phyloP scores from a whole-genome alignment of 164 flowering plant species.

The Akebia trifoliata region DNA sequence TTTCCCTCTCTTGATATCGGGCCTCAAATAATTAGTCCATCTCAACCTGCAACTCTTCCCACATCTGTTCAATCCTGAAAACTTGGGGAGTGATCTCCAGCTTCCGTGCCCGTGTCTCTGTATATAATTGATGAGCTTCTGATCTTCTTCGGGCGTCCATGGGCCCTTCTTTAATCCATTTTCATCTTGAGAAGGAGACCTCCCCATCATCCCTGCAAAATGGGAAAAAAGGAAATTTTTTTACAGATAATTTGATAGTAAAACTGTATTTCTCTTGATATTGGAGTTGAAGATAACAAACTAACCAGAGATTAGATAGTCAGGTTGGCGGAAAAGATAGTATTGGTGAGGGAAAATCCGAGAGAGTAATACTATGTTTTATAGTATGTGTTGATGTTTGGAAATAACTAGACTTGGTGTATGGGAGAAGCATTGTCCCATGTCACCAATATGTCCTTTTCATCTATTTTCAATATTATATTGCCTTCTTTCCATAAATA shows the following conservation, averaged over 20 bases:
- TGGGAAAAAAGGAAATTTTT: not conserved
- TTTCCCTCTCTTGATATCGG: too few relatives aligned
- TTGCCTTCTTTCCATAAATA: not conserved
- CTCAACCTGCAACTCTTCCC: too few relatives aligned
- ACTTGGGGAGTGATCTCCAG: conserved; percentile 51
- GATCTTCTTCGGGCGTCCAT: conserved; percentile 55
- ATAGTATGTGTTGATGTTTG: conserved; percentile 13
- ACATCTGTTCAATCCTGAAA: conserved; percentile 57
- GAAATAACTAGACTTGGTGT: conserved; percentile 10
- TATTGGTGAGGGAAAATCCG: conserved; percentile 1
- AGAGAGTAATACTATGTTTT: conserved; percentile 2
- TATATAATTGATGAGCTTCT: conserved; percentile 32
- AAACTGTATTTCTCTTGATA: too few relatives aligned
- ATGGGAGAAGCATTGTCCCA: conserved; percentile 8
- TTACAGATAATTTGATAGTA: not conserved
- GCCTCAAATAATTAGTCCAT: too few relatives aligned
- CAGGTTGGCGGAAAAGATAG: not conserved
- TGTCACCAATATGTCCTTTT: not conserved
- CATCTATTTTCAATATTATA: not conserved
- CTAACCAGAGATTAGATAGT: not conserved
- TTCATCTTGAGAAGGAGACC: conserved; percentile 36
- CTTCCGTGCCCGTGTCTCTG: conserved; percentile 41
- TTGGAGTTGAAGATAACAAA: not conserved
- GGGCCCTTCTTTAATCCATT: conserved; percentile 49
- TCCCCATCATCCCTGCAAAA: conserved; percentile 30